Evolutionary conservation across 1,284 basidiomycete genomes (phyloP).

Genomic region (Schizophyllum amplum): DNA sequence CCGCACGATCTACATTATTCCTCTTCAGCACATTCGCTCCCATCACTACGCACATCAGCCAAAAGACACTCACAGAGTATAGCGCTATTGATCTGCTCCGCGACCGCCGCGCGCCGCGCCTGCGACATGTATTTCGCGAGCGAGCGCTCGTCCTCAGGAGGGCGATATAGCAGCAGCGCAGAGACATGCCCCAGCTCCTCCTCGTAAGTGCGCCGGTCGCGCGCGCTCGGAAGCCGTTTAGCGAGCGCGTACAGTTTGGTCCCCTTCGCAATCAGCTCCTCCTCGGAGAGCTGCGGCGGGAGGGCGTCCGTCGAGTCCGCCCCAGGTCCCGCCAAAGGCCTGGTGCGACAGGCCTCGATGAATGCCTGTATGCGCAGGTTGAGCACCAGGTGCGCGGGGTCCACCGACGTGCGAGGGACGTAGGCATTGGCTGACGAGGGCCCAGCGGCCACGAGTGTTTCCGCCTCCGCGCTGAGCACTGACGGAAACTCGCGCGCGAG

Average conservation of each 20-base stretch:
- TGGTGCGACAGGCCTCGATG: slow-evolving; percentile 71
- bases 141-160: slow-evolving; percentile 57
- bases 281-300: slow-evolving; percentile 9
- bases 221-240: slow-evolving; percentile 39
- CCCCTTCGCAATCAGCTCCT: slow-evolving; percentile 43
- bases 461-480: slow-evolving; percentile 34
- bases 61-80: slow-evolving; percentile 56
- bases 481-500: slow-evolving; percentile 63
- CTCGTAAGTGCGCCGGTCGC: slow-evolving; percentile 51
- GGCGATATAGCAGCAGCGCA: slow-evolving; percentile 68
- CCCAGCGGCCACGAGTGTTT: slow-evolving; percentile 10
- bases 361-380: slow-evolving; percentile 82
- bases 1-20: slow-evolving; percentile 36
- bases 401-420: slow-evolving; percentile 48
- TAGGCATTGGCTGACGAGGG: slow-evolving; percentile 25
- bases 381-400: slow-evolving; percentile 67
- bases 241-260: slow-evolving; percentile 55
- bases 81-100: slow-evolving; percentile 81
- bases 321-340: slow-evolving; percentile 28
- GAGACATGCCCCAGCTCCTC: slow-evolving; percentile 67
- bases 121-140: slow-evolving; percentile 65
- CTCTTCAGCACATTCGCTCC: slow-evolving; percentile 2
- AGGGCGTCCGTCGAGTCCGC: slow-evolving; percentile 9
- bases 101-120: slow-evolving; percentile 67
- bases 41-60: slow-evolving; percentile 1